Evolutionary conservation across 2,329 filamentous ascomycete genomes (phyloP).

Genomic region (Colletotrichum sp.): DNA sequence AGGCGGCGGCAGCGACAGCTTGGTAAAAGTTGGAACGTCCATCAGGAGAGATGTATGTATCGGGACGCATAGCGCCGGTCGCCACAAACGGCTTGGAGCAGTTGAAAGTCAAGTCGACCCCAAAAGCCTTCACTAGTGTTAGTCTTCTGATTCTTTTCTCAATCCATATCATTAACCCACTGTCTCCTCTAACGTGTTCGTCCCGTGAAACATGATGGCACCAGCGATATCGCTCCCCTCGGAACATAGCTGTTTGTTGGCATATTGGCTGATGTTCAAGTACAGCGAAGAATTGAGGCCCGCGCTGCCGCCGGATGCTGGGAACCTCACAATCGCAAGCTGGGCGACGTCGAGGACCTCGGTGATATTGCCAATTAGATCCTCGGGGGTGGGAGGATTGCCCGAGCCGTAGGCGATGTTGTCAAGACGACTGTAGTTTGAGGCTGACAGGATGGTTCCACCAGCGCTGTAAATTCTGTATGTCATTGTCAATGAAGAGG

Average conservation of each 20-base stretch:
- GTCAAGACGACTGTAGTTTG: slow-evolving; percentile 36
- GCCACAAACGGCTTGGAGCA: slow-evolving; percentile 57
- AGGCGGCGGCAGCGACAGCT: slow-evolving; percentile 53
- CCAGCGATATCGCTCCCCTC: slow-evolving; percentile 32
- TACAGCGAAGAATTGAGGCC: slow-evolving; percentile 35
- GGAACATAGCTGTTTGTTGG: slow-evolving; percentile 34
- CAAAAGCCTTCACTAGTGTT: slow-evolving; percentile 42
- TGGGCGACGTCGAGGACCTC: slow-evolving; percentile 36
- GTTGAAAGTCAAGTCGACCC: slow-evolving; percentile 55
- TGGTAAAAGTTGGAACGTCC: slow-evolving; percentile 59
- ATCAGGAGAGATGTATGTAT: slow-evolving; percentile 58
- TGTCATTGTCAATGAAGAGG: background rate
- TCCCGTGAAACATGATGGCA: slow-evolving; percentile 47
- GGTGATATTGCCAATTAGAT: slow-evolving; percentile 33
- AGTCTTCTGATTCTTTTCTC: background rate
- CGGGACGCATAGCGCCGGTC: slow-evolving; percentile 60
- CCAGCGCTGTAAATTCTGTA: slow-evolving; percentile 27
- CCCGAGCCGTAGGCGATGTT: slow-evolving; percentile 35
- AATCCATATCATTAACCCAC: background rate
- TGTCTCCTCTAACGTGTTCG: slow-evolving; percentile 62
- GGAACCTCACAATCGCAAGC: slow-evolving; percentile 31
- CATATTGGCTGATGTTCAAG: slow-evolving; percentile 35
- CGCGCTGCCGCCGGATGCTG: slow-evolving; percentile 29
- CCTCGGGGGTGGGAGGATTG: slow-evolving; percentile 25
- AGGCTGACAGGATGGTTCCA: slow-evolving; percentile 38